Evolutionary conservation across 495 filamentous ascomycete species (phyloP), one percentile per base, ranked within the genome.

Genomic region (Neurospora cerealis): DNA sequence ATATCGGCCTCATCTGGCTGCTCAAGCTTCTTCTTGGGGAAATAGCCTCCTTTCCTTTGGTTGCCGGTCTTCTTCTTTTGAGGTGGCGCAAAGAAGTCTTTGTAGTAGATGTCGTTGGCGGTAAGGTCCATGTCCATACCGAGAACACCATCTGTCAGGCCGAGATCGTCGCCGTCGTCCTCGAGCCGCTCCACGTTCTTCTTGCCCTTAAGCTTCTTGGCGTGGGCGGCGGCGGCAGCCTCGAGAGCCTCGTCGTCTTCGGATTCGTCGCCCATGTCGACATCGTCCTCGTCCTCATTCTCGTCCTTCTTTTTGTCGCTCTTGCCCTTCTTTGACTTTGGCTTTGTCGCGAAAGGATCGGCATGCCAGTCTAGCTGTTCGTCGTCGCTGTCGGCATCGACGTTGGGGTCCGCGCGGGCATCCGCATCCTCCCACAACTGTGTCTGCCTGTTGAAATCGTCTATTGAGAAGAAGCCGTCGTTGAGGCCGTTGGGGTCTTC

Each of bases 381-480:
- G 66, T 96, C 94, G 69, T 95, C 94, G 74, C 84, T 87, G 72
- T 86, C 86, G 7, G 75, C 77, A 69, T 89, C 87, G 39, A 90
- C 87, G 75, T 88, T 87, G 8, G 89, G 87, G 75, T 92, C 92
- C 5, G 80, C 87, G 38, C 84, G 81, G 13, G 85, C 86, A 83
- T 98, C 96, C 80, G 92, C 91, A 76, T 91, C 89, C 80, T 98
- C 96, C 40, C 96, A 87, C 73, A 90, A 88, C 77, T 97, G 92
- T 5, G 93, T 91, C 78, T 96, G 92, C 77, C 91, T 93, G 86
- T 99, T 99, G 87, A 99, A 99, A 70, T 97, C 91, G 74, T 98
- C 94, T 74, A 99, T 97, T 1, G 93, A 97, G 83, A 99, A 99
- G 83, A 99, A 99, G 5, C 94, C 96, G 78, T 99, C 96, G 79